Conservation (phyloP, 768 basidiomycete genomes). For the Chalciporus chontae region DNA sequence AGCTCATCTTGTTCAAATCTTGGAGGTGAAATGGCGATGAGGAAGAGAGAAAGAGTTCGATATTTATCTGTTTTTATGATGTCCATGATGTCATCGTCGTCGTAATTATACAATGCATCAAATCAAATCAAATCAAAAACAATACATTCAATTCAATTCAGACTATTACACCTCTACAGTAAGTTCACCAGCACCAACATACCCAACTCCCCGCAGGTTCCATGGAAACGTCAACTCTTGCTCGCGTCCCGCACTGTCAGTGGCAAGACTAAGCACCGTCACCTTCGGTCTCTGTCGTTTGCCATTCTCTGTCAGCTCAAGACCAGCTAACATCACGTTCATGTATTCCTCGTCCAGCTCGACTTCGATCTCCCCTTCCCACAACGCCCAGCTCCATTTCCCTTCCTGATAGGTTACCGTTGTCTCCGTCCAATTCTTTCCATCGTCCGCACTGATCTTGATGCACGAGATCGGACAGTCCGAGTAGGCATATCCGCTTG, state of each 20-base stretch:
- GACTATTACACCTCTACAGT: neutral
- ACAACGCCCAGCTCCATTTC: slow-evolving; percentile 72
- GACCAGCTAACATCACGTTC: slow-evolving; percentile 5
- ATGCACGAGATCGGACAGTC: slow-evolving; percentile 44
- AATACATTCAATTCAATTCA: too few species aligned
- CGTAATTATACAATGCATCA: neutral
- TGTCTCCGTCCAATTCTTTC: slow-evolving; percentile 48
- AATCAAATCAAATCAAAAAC: too few species aligned
- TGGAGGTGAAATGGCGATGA: neutral
- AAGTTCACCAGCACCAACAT: slow-evolving; percentile 28
- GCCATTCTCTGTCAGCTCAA: slow-evolving; percentile 2
- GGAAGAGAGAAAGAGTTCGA: neutral
- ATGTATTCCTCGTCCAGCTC: slow-evolving; percentile 20
- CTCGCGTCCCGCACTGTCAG: slow-evolving; percentile 43
- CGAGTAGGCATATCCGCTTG: slow-evolving; percentile 59
- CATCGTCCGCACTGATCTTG: slow-evolving; percentile 51
- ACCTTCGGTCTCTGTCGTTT: slow-evolving; percentile 12
- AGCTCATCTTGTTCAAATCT: slow-evolving; percentile 13
- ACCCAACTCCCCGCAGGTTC: slow-evolving; percentile 67
- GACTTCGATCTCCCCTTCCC: slow-evolving; percentile 50
- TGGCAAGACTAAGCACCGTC: slow-evolving; percentile 46
- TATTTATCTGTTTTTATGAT: neutral
- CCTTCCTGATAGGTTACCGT: slow-evolving; percentile 58
- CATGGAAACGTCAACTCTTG: slow-evolving; percentile 52
- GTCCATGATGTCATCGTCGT: slow-evolving; percentile 9